Conservation (phyloP, 2,329 filamentous ascomycete genomes). For the Nectriaceae sp. region DNA sequence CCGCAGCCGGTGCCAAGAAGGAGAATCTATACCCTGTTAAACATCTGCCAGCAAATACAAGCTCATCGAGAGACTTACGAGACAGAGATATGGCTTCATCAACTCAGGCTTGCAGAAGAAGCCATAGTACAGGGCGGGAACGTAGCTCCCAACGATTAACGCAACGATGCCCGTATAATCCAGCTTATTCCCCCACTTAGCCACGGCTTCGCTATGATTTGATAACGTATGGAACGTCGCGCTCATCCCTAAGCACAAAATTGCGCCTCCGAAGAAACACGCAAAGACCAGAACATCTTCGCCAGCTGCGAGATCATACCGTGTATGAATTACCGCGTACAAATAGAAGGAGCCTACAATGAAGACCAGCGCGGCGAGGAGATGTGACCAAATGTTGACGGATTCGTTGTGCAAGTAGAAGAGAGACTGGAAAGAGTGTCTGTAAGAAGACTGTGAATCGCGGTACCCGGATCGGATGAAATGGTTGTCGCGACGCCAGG, state of each 20-base stretch:
- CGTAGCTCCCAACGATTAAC: conserved; percentile 87
- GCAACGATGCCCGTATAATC: conserved; percentile 94
- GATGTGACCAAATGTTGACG: conserved; percentile 65
- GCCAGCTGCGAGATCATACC: conserved; percentile 63
- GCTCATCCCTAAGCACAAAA: conserved; percentile 75
- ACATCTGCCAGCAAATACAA: background rate
- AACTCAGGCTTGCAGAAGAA: conserved; percentile 71
- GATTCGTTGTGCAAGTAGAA: conserved; percentile 61
- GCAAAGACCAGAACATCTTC: conserved; percentile 72
- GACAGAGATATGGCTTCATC: conserved; percentile 71
- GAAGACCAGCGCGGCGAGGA: conserved; percentile 66
- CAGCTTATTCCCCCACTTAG: conserved; percentile 84
- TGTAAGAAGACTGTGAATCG: conserved; percentile 49
- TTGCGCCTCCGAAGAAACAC: conserved; percentile 78
- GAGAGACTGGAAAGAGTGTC: conserved; percentile 47
- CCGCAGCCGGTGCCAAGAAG: conserved; percentile 76
- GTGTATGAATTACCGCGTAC: conserved; percentile 59
- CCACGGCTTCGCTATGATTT: conserved; percentile 80
- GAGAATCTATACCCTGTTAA: conserved; percentile 62
- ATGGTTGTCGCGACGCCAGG: conserved; percentile 62
- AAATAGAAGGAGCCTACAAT: conserved; percentile 53
- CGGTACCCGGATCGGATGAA: conserved; percentile 59
- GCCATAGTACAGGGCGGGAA: conserved; percentile 86
- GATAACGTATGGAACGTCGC: conserved; percentile 82
- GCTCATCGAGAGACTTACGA: conserved; percentile 58